These are phyloP conservation scores for Yamadazyma paraphyllophila DNA, from an alignment of 805 yeast genomes.

Conservation along the genomic window DNA sequence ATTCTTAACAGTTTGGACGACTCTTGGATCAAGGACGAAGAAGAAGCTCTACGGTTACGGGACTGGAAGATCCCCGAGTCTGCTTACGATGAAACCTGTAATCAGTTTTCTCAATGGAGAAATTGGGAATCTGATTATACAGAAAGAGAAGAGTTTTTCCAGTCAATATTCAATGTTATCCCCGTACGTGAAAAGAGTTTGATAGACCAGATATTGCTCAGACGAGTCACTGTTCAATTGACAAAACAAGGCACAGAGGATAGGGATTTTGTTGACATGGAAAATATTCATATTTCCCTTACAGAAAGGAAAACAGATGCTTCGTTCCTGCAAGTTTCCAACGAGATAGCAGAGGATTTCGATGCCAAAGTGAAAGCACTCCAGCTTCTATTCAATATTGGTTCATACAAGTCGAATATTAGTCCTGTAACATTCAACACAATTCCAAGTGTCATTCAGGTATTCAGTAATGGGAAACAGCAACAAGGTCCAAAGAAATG, in stretches of 20 bases:
- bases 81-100: conserved; percentile 55
- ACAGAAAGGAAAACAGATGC: conserved; percentile 8
- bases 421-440: conserved; percentile 5
- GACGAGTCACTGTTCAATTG: background rate
- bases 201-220: conserved; percentile 8
- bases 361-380: conserved; percentile 13
- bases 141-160: conserved; percentile 21
- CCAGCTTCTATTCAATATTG: conserved; percentile 12
- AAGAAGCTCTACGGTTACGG: conserved; percentile 25
- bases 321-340: conserved; percentile 9
- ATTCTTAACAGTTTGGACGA: conserved; percentile 58
- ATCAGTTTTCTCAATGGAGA: conserved; percentile 76
- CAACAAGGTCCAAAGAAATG: background rate
- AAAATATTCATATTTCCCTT: conserved; percentile 9
- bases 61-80: conserved; percentile 46
- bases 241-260: background rate
- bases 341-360: conserved; percentile 6
- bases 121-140: conserved; percentile 74
- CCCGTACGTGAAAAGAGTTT: conserved; percentile 9
- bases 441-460: conserved; percentile 1
- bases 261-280: conserved; percentile 17
- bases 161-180: conserved; percentile 10
- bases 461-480: background rate
- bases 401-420: conserved; percentile 7
- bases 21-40: conserved; percentile 43